Evolutionary conservation across 805 yeast species (phyloP), one percentile per base, ranked within the genome.

Genomic region (Kodamaea laetipori): DNA sequence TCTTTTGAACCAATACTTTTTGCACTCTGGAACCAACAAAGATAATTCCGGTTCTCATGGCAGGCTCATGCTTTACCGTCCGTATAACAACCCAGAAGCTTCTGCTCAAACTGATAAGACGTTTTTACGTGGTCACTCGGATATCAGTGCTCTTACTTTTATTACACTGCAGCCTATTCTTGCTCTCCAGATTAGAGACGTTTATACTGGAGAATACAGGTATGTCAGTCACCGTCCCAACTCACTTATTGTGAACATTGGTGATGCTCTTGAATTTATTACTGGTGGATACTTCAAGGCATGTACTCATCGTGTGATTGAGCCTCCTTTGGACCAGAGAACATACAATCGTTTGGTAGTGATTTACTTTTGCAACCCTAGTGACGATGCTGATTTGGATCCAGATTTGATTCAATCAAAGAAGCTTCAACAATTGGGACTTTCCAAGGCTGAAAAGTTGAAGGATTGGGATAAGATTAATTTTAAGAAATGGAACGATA

Each of bases 41-140:
- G 58, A 57, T 31, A 52, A 53, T n/a, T 51, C 60, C 6, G 51
- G 54, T 3, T 54, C 63, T 32, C 63, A 59, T 37, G 53, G 53
- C 4, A 53, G 66, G 32, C 54, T 61, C 26, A 61, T 61, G 66
- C 32, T 61, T 30, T 60, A 60, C 39, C 50, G 50, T 16, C 61
- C 63, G 4, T 56, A 55, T 41, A 49, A 49, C 25, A 52, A 55
- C 24, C 57, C 57, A 10, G 59, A 57, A 4, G 62, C 63, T 13
- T 57, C 58, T 7, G 33, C 52, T 15, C 54, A 58, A 34, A 70
- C 76, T 0, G 63, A 61, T 7, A 57, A 62, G 21, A 72, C 72
- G 2, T 73, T 71, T 71, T 56, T 75, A 21, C 60, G 78, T 37
- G 80, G 79, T 2, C 80, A 75, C 48, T 67, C 75, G 21, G 79